These are phyloP conservation scores for Bretziella fagacearum DNA, from an alignment of 2,329 filamentous ascomycete species.

Conservation along the genomic window DNA sequence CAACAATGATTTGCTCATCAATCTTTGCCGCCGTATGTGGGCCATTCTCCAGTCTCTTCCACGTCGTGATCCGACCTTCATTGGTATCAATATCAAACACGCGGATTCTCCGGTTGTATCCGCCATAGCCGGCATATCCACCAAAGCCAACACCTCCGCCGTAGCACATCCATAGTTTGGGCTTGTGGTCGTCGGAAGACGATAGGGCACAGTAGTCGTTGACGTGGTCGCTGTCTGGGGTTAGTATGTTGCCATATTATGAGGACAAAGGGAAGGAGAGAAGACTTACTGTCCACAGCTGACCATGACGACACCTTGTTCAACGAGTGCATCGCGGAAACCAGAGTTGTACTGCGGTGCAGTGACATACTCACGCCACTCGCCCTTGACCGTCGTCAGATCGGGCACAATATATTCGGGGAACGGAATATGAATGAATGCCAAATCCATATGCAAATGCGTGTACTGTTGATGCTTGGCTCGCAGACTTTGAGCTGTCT, in stretches of 20 bases:
- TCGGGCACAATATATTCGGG: conserved; percentile 61
- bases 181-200: conserved; percentile 28
- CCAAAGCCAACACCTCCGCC: conserved; percentile 83
- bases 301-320: conserved; percentile 71
- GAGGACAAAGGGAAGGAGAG: neutral
- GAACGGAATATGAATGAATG: conserved; percentile 93
- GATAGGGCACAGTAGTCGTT: conserved; percentile 89
- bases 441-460: conserved; percentile 84
- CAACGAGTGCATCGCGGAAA: conserved; percentile 79
- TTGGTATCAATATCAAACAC: conserved; percentile 92
- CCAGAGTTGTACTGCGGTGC: conserved; percentile 79
- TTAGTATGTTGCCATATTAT: conserved; percentile 11
- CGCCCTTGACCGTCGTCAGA: conserved; percentile 40
- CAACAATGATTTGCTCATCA: conserved; percentile 50
- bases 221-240: conserved; percentile 55
- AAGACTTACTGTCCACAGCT: conserved; percentile 74
- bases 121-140: conserved; percentile 82
- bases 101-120: conserved; percentile 66
- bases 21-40: conserved; percentile 29
- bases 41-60: conserved; percentile 69
- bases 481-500: conserved; percentile 57
- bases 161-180: conserved; percentile 94
- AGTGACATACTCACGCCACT: conserved; percentile 69
- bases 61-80: conserved; percentile 72
- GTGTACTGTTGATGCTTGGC: conserved; percentile 69